Percentiles rank a stretch among this genome's conserved stretches.
phyloP scores from a whole-genome alignment of 352 stramenopile species.

The Phytophthora sp. region DNA sequence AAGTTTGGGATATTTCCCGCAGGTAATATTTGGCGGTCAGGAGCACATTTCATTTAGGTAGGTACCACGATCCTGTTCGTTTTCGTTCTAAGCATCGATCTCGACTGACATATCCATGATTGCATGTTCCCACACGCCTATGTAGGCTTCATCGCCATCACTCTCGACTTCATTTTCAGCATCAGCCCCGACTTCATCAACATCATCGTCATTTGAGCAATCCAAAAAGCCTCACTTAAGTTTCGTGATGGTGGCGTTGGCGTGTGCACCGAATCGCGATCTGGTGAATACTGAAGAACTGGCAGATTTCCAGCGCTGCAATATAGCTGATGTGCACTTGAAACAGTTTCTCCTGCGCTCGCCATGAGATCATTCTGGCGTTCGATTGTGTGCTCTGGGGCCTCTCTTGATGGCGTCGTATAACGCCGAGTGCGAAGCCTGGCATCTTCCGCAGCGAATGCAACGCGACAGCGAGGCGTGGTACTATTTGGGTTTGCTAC shows the following conservation, averaged over 20 bases:
- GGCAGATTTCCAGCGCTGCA: not conserved
- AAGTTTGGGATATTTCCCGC: too few species aligned
- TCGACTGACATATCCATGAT: slow-evolving; percentile 3
- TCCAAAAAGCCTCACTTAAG: not conserved
- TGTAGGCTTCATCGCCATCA: slow-evolving; percentile 1
- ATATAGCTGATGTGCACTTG: not conserved
- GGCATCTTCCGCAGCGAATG: too few species aligned
- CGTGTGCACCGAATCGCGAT: not conserved
- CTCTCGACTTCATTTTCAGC: not conserved
- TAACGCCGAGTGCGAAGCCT: too few species aligned
- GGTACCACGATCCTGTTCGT: not conserved
- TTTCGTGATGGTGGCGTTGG: not conserved
- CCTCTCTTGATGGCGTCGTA: not conserved
- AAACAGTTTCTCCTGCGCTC: not conserved
- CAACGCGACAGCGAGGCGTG: too few species aligned
- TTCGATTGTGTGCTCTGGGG: not conserved
- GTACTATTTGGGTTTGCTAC: too few species aligned
- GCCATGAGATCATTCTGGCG: not conserved
- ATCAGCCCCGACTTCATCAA: not conserved
- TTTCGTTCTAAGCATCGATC: not conserved
- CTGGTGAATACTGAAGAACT: not conserved
- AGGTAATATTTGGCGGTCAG: too few species aligned
- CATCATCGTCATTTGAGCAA: not conserved
- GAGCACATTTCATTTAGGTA: not conserved
- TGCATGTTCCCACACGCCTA: slow-evolving; percentile 4